Evolutionary conservation across 1,284 basidiomycete genomes (phyloP).

Genomic region (Tremellales sp.): DNA sequence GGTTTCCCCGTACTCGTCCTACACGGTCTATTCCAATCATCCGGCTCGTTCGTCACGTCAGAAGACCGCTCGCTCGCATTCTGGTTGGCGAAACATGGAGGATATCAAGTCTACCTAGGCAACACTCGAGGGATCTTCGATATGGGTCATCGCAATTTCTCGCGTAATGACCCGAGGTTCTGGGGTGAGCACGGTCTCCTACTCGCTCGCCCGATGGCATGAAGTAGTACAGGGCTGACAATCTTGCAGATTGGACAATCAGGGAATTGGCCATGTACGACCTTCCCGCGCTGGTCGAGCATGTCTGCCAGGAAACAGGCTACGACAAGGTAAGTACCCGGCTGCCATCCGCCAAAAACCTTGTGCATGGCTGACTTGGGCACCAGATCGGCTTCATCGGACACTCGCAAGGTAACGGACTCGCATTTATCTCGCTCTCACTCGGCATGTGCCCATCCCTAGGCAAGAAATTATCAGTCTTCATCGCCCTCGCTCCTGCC

Average conservation of each 20-base stretch:
- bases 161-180: conserved; percentile 56
- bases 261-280: conserved; percentile 61
- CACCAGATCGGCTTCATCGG: conserved; percentile 57
- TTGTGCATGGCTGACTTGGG: neutral
- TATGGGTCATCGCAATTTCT: conserved; percentile 57
- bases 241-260: conserved; percentile 58
- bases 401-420: conserved; percentile 60
- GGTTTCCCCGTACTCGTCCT: conserved; percentile 60
- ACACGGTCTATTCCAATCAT: conserved; percentile 61
- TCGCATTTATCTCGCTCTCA: conserved; percentile 57
- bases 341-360: neutral
- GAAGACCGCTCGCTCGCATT: conserved; percentile 61
- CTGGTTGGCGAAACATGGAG: conserved; percentile 58
- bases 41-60: conserved; percentile 60
- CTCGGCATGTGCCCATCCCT: conserved; percentile 58
- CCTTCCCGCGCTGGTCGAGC: conserved; percentile 58
- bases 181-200: conserved; percentile 51
- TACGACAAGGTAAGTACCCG: conserved; percentile 52
- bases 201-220: neutral
- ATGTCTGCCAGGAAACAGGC: conserved; percentile 56
- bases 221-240: too few relatives aligned
- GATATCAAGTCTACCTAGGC: conserved; percentile 60
- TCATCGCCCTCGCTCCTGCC: conserved; percentile 60
- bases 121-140: conserved; percentile 60
- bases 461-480: conserved; percentile 55